Percentiles rank a stretch among this genome's conserved stretches.
These are phyloP conservation scores for Magnolia officinalis DNA, from an alignment of 164 flowering plant species.

Conservation along the genomic window DNA sequence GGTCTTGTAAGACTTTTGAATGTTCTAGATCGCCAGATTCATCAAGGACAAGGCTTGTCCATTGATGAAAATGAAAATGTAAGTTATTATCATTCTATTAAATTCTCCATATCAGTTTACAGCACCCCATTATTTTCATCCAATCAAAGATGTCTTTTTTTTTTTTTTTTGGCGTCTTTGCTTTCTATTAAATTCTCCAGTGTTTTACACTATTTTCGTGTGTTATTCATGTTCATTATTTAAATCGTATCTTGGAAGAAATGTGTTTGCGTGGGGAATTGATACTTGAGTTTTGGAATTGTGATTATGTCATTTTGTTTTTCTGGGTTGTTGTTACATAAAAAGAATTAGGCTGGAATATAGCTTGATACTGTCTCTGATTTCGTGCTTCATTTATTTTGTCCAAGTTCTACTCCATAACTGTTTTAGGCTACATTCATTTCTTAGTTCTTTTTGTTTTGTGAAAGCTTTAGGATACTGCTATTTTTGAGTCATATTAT, in stretches of 20 bases:
- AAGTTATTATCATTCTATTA: conserved; percentile 28
- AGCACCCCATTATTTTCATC: background rate
- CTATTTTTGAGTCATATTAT: too few species aligned
- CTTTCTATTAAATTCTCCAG: background rate
- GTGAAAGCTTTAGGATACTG: too few species aligned
- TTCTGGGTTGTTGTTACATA: too few species aligned
- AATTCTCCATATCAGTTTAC: background rate
- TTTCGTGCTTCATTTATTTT: too few species aligned
- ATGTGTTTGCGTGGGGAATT: background rate
- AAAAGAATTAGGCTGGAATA: too few species aligned
- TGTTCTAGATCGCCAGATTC: conserved; percentile 87
- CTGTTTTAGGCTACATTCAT: too few species aligned
- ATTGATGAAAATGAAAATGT: conserved; percentile 74
- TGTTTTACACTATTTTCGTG: background rate
- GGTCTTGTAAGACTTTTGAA: conserved; percentile 58
- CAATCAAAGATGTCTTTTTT: background rate
- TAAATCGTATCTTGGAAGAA: background rate
- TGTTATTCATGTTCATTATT: background rate
- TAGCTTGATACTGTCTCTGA: too few species aligned
- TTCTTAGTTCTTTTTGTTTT: too few species aligned
- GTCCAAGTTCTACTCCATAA: too few species aligned
- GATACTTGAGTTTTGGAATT: background rate
- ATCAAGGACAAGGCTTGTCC: conserved; percentile 78
- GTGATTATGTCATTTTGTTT: background rate
- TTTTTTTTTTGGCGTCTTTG: background rate